A percentile compares a stretch with the other conserved stretches of the same genome.
These are phyloP conservation scores for Cyclotella baltica DNA, from an alignment of 108 stramenopile species.

Conservation along the genomic window DNA sequence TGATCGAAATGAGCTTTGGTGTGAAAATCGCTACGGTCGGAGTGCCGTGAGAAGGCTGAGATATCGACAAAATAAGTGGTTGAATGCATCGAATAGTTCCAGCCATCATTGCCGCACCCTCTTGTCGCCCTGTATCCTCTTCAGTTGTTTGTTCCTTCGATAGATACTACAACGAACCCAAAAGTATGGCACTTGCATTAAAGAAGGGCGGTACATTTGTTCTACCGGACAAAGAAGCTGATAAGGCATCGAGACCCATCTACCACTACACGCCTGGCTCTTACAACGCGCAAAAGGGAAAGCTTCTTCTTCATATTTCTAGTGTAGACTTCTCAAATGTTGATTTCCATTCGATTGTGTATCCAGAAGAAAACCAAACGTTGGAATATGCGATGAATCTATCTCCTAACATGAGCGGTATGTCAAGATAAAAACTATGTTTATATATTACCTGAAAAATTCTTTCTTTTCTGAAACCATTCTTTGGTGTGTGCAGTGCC, in stretches of 20 bases:
- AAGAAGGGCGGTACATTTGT: slow-evolving; percentile 10
- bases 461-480: neutral
- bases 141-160: too few species aligned
- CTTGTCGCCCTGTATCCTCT: too few species aligned
- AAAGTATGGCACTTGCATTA: neutral
- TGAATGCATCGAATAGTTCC: too few species aligned
- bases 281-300: slow-evolving; percentile 6
- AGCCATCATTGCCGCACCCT: too few species aligned
- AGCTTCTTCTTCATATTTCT: slow-evolving; percentile 6
- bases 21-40: too few species aligned
- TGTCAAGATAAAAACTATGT: too few species aligned
- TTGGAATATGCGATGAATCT: slow-evolving; percentile 10
- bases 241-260: neutral
- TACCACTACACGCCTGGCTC: slow-evolving; percentile 14
- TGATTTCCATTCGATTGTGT: neutral
- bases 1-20: too few species aligned
- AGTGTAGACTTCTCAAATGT: neutral
- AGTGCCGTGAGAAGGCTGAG: too few species aligned
- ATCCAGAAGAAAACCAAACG: slow-evolving; percentile 15
- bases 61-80: too few species aligned
- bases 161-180: neutral
- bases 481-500: neutral
- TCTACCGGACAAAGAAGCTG: neutral
- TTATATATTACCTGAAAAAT: neutral
- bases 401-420: slow-evolving; percentile 17